Evolutionary conservation across 345 rosid species (phyloP).

Genomic region (Raphanus sativus): DNA sequence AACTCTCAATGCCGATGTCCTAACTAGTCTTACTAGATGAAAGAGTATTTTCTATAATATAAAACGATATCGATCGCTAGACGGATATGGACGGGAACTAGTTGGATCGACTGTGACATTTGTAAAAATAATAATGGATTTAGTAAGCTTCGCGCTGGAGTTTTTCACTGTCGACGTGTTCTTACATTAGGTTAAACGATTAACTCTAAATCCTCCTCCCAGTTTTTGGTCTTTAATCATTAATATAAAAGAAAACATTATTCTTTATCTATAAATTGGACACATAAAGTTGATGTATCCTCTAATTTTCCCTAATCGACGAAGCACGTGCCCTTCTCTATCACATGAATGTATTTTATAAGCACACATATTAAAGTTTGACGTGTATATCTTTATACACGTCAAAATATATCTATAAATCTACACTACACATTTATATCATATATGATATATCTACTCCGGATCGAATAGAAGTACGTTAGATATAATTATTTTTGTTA

Average conservation of each 20-base stretch:
- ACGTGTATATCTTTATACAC: not conserved
- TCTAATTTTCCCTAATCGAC: constrained; percentile 23
- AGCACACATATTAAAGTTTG: not conserved
- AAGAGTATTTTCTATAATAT: constrained; percentile 3
- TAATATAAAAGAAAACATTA: constrained; percentile 7
- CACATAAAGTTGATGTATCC: constrained; percentile 28
- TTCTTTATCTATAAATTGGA: constrained; percentile 13
- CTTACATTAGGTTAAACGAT: constrained; percentile 32
- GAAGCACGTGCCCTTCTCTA: constrained; percentile 36
- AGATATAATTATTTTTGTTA: not conserved
- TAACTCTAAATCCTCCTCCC: constrained; percentile 22
- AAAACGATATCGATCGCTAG: not conserved
- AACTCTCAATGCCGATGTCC: no score
- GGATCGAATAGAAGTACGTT: not conserved
- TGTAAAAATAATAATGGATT: constrained; percentile 14
- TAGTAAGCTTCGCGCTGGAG: constrained; percentile 40
- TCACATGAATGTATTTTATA: constrained; percentile 14
- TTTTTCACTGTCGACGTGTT: constrained; percentile 40
- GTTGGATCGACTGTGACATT: constrained; percentile 26
- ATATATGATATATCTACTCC: not conserved
- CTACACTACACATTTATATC: not conserved
- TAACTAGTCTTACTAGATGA: not conserved
- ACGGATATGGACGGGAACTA: constrained; percentile 24
- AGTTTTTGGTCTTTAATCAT: constrained; percentile 2
- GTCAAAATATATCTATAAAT: constrained; percentile 22